Evolutionary conservation across 768 basidiomycete genomes (phyloP).

Genomic region (Suillus variegatus): DNA sequence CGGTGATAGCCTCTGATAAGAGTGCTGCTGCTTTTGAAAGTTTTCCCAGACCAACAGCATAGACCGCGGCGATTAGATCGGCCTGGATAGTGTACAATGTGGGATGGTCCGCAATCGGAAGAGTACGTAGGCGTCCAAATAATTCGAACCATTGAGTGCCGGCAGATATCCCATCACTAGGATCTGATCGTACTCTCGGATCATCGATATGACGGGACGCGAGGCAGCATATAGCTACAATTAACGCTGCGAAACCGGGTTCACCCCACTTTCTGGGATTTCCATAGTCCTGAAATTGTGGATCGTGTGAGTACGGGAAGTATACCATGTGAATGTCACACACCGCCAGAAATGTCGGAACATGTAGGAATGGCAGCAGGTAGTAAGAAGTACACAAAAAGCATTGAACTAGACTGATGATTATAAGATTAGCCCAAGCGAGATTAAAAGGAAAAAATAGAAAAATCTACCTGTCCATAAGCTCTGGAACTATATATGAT

Average conservation of each 20-base stretch:
- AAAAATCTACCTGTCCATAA: constrained; percentile 84
- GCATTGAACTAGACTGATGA: constrained; percentile 70
- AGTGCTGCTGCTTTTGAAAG: constrained; percentile 86
- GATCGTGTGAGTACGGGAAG: constrained; percentile 17
- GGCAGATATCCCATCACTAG: constrained; percentile 82
- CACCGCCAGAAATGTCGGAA: constrained; percentile 84
- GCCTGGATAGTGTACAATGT: constrained; percentile 93
- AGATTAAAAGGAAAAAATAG: constrained; percentile 14
- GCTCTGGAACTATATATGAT: constrained; percentile 80
- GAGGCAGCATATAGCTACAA: constrained; percentile 90
- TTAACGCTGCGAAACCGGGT: constrained; percentile 92
- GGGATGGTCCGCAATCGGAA: constrained; percentile 85
- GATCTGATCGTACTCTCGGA: constrained; percentile 81
- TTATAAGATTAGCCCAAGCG: constrained; percentile 17
- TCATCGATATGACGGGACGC: constrained; percentile 94
- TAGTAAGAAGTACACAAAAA: constrained; percentile 94
- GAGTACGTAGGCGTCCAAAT: constrained; percentile 81
- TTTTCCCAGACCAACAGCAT: constrained; percentile 87
- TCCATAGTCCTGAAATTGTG: constrained; percentile 72
- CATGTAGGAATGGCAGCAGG: constrained; percentile 88
- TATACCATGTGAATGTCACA: constrained; percentile 24
- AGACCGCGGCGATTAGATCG: constrained; percentile 88
- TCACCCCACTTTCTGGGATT: constrained; percentile 95
- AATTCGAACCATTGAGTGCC: constrained; percentile 93
- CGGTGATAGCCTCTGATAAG: constrained; percentile 83